These are phyloP conservation scores for Hysterium pulicare DNA, from an alignment of 2,329 filamentous ascomycete genomes.

Conservation along the genomic window DNA sequence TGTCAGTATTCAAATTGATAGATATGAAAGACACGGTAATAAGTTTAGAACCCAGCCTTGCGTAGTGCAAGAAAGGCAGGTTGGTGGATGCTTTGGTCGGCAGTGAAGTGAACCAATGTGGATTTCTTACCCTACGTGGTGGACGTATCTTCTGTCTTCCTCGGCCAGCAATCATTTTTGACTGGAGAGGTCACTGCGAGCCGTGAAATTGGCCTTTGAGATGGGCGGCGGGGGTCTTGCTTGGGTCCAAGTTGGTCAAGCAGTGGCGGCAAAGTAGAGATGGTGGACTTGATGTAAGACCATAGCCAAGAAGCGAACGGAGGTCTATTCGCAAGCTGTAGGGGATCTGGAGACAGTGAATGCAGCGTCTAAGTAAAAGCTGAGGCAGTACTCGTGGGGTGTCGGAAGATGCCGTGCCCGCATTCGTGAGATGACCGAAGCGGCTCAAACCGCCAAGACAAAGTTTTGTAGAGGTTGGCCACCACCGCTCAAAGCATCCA, in stretches of 20 bases:
- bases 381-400: neutral
- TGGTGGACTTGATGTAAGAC: no score
- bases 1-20: constrained; percentile 5
- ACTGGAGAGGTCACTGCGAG: constrained; percentile 1
- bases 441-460: constrained; percentile 2
- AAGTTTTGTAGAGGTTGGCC: no score
- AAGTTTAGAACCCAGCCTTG: no score
- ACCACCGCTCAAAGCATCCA: neutral
- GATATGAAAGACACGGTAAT: no score
- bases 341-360: no score
- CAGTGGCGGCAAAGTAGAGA: no score
- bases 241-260: no score
- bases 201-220: no score
- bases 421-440: constrained; percentile 1
- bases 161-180: constrained; percentile 51
- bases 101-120: neutral
- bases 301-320: no score
- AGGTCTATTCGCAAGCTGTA: no score
- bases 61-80: constrained; percentile 8
- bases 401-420: neutral
- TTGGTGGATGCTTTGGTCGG: no score
- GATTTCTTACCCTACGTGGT: constrained; percentile 60
- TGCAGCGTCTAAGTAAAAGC: neutral
- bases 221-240: no score
- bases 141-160: constrained; percentile 63